Evolutionary conservation across 2,329 filamentous ascomycete genomes (phyloP), one percentile per base, ranked within the genome.

Genomic region (Graphilbum sp.): DNA sequence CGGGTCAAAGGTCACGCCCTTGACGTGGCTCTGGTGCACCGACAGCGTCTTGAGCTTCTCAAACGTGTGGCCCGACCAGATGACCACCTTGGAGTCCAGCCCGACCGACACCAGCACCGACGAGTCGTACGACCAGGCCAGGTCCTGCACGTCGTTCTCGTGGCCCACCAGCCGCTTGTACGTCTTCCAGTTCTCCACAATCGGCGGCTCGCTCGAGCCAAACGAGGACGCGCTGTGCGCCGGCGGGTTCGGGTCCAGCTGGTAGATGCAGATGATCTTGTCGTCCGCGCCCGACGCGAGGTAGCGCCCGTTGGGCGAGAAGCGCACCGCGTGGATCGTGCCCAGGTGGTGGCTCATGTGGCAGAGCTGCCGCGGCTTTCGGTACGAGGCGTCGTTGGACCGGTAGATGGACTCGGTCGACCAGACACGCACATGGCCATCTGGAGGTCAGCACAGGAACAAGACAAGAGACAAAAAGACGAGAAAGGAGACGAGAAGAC

Each of bases 341-440:
- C 88, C 90, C 4, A 93, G 87, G 58, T 98, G 90, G 54, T 96
- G 87, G 72, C 86, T 96, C 75, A 98, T 90, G 52, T 92, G 88
- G 49, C 88, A 93, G 51, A 98, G 75, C 66, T 98, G 92, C 52
- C 83, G 86, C 35, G 92, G 88, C 52, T 75, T 80, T 39, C 66
- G 69, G 60, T 79, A 87, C 43, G 69, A 67, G 25, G 74, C 63
- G 47, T 88, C 74, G 46, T 75, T 69, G 44, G 85, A 79, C 50
- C 84, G 82, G 55, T 85, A 79, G 53, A 98, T 85, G 40, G 90
- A 80, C 49, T 96, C 88, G 41, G 84, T 95, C 18, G 88, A 95
- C 90, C 90, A 98, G 50, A 98, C 83, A 46, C 92, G 81, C 43
- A 98, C 90, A 57, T 95, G 85, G 53, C 90, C 88, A 67, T 98